Evolutionary conservation across 768 basidiomycete genomes (phyloP), one percentile per base, ranked within the genome.

Genomic region (Mycena latifolia): DNA sequence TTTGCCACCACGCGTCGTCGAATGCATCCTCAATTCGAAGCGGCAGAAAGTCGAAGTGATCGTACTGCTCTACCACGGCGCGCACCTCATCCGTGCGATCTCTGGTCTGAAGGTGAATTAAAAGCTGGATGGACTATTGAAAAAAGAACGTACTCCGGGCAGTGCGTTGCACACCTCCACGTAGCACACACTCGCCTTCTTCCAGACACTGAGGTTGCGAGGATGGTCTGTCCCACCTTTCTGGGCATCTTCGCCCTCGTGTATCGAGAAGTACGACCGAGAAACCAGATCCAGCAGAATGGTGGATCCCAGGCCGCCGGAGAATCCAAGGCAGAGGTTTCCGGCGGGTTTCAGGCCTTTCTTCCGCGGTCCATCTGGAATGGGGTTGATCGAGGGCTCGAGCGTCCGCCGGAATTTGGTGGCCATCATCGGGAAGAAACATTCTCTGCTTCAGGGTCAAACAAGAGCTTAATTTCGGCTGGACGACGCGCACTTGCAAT

Each of bases 251-350:
- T 71, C 72, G 51, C 76, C 74, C 33, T 65, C 63, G 7, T 70
- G 71, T 3, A 77, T 71, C 15, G 80, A 70, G 59, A 91, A 86
- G 73, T 92, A 92, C 22, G 82, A 84, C 70, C 82, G 81, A 28
- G 87, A 80, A 2, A 93, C 81, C 24, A 94, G 79, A 73, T 94
- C 90, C 18, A 94, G 80, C 14, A 94, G 80, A 2, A 92, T 82
- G 0, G 89, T 88, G 0, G 93, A 93, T 5, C 91, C 89, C 1
- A 93, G 81, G 3, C 93, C 93, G 10, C 94, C 93, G n/a, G 93
- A 94, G 63, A 89, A 87, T 1, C 84, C 93, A 20, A 95, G 74
- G 11, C 89, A 77, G 6, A 95, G 78, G 63, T 89, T 88, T 53
- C 92, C 92, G 11, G 85, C 79, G 2, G 93, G 91, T 69, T 88